Evolutionary conservation across 768 basidiomycete species (phyloP).

Genomic region (Lentinula aciculospora): DNA sequence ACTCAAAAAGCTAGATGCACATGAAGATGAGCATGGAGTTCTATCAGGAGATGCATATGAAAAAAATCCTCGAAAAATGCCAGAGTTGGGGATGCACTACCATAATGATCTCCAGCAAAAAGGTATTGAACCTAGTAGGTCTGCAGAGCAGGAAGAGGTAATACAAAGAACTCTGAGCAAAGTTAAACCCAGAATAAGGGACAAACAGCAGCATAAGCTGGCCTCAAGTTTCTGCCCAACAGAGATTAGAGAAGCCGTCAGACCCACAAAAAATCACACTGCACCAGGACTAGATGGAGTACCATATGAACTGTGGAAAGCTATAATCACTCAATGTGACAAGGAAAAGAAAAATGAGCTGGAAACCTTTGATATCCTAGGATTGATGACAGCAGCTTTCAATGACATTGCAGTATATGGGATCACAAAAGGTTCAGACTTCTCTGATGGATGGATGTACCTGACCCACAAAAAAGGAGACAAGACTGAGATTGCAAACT

Average conservation of each 20-base stretch:
- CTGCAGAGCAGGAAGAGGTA: too few relatives aligned
- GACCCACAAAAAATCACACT: not conserved
- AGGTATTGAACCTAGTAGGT: not conserved
- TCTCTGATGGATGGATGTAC: slow-evolving; percentile 14
- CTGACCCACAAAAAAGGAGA: slow-evolving; percentile 13
- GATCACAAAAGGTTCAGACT: not conserved
- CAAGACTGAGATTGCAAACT: slow-evolving; percentile 6
- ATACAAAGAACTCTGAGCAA: not conserved
- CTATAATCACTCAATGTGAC: not conserved
- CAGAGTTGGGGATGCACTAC: slow-evolving; percentile 20
- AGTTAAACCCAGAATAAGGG: not conserved
- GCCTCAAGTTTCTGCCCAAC: not conserved
- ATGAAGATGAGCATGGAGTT: not conserved
- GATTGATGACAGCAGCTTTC: not conserved
- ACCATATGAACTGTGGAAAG: slow-evolving; percentile 15
- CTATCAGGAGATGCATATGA: slow-evolving; percentile 7
- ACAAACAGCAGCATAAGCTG: not conserved
- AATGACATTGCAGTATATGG: slow-evolving; percentile 14
- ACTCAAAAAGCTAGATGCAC: not conserved
- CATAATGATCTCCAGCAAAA: slow-evolving; percentile 22
- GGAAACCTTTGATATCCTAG: not conserved
- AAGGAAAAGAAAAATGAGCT: not conserved
- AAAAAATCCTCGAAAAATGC: slow-evolving; percentile 23
- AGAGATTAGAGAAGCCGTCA: not conserved
- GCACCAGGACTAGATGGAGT: slow-evolving; percentile 10